Evolutionary conservation across 768 basidiomycete species (phyloP), one percentile per base, ranked within the genome.

Genomic region (Lactifluus echinatus): DNA sequence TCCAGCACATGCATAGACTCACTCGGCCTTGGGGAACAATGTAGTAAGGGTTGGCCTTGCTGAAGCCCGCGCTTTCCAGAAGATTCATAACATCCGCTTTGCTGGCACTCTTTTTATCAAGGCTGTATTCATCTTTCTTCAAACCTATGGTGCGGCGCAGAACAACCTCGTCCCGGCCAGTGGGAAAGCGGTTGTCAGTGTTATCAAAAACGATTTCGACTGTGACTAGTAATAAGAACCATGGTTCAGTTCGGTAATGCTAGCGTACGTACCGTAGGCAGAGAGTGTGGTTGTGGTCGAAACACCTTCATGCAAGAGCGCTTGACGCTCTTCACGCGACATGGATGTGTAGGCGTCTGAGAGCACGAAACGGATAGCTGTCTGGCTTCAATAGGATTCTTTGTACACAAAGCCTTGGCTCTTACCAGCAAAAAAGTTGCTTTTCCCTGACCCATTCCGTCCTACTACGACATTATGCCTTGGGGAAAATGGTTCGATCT

Each of bases 51-150:
- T 98, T 99, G n/a, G 87, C 87, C 67, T 92, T 89, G 73, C 89
- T 93, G 75, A 99, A 99, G 0, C 96, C 95, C 1, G 96, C 96
- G 67, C 87, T 89, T 69, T 98, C 96, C 45, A 99, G 79, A 24
- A 98, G 76, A 66, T 92, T 94, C 91, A 96, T 95, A 19, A 99
- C 91, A 66, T 99, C 96, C 3, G 93, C 95, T 70, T 96, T 96
- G 70, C 84, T 89, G 0, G 89, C 87, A 60, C 87, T 92, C 75
- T 97, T 98, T 75, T 88, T 87, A 72, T 99, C 95, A 28, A 98
- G 76, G 62, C 89, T 90, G 73, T 98, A 99, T 73, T 98, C 96
- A 67, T 98, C 96, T 73, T 98, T 99, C 78, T 99, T 98, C 42
- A 93, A 69, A 49, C 96, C 96, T 55, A 99, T 97, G 2, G 96